Evolutionary conservation across 2,329 filamentous ascomycete species (phyloP).

Genomic region (Grosmannia clavigera): DNA sequence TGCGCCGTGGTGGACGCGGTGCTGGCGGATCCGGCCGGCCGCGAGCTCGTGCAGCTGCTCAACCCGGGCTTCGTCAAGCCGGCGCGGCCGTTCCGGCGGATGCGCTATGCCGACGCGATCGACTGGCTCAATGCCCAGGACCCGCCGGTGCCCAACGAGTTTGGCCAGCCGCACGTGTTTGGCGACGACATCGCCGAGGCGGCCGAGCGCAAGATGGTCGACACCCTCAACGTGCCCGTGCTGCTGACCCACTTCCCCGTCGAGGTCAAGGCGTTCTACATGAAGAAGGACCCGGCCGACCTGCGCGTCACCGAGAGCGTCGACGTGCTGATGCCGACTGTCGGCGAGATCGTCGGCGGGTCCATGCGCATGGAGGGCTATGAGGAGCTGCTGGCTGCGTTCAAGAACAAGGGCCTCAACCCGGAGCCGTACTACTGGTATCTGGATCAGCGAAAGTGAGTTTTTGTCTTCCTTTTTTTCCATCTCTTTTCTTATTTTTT

Average conservation of each 20-base stretch:
- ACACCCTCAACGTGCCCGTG: slow-evolving; percentile 89
- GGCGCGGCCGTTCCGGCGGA: slow-evolving; percentile 77
- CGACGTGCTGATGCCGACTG: slow-evolving; percentile 74
- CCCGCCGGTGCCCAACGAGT: slow-evolving; percentile 72
- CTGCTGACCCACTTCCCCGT: slow-evolving; percentile 75
- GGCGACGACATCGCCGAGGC: slow-evolving; percentile 95
- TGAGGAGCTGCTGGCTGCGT: slow-evolving; percentile 80
- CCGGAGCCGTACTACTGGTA: slow-evolving; percentile 94
- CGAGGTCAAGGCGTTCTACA: slow-evolving; percentile 99
- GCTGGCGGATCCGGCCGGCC: slow-evolving; percentile 60
- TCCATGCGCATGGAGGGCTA: slow-evolving; percentile 93
- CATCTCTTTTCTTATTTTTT: too few relatives aligned
- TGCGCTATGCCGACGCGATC: slow-evolving; percentile 91
- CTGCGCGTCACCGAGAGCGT: slow-evolving; percentile 82
- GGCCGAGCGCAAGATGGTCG: slow-evolving; percentile 92
- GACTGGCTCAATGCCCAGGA: slow-evolving; percentile 84
- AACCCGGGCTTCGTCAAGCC: slow-evolving; percentile 85
- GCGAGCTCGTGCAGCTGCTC: slow-evolving; percentile 65
- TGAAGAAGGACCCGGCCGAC: slow-evolving; percentile 78
- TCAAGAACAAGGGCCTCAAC: slow-evolving; percentile 75
- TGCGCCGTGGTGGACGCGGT: slow-evolving; percentile 73
- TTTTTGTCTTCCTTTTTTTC: slow-evolving; percentile 14
- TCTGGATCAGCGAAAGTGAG: slow-evolving; percentile 88
- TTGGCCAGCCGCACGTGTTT: slow-evolving; percentile 78
- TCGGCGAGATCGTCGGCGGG: slow-evolving; percentile 93